These are phyloP conservation scores for Phytopythium litorale DNA, from an alignment of 352 stramenopile species.

Conservation along the genomic window DNA sequence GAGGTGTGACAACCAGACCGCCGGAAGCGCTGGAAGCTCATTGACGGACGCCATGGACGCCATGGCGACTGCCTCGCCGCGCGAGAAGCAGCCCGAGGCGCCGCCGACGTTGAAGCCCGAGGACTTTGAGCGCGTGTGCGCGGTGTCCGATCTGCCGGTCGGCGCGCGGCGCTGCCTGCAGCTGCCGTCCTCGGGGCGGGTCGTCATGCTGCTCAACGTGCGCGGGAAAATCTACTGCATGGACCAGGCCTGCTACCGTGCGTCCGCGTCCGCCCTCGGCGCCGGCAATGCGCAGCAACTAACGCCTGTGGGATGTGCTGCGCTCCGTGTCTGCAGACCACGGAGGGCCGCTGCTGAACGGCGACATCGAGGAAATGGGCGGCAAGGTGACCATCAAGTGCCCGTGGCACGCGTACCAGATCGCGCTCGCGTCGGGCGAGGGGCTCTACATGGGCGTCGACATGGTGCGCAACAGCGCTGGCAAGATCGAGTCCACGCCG, in stretches of 20 bases:
- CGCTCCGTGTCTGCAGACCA: slow-evolving; percentile 40
- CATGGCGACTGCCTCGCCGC: not conserved
- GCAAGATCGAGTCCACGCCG: slow-evolving; percentile 44
- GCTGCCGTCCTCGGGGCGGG: slow-evolving; percentile 61
- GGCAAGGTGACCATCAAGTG: slow-evolving; percentile 77
- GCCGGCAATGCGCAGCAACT: no score
- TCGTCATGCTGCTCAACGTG: slow-evolving; percentile 67
- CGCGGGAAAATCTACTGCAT: slow-evolving; percentile 73
- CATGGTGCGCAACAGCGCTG: slow-evolving; percentile 46
- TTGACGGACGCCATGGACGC: no score
- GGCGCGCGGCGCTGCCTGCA: slow-evolving; percentile 49
- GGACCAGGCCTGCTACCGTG: slow-evolving; percentile 86
- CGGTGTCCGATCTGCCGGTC: slow-evolving; percentile 48
- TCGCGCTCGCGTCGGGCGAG: slow-evolving; percentile 75
- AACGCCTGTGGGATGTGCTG: not conserved
- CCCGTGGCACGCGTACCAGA: slow-evolving; percentile 85
- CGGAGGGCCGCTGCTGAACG: slow-evolving; percentile 68
- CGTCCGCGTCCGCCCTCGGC: slow-evolving; percentile 8
- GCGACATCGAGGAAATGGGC: slow-evolving; percentile 83
- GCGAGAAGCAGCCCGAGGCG: not conserved
- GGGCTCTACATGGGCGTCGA: slow-evolving; percentile 84
- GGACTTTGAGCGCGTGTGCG: slow-evolving; percentile 68
- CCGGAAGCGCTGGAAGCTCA: no score
- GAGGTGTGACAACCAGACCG: no score
- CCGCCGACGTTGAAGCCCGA: slow-evolving; percentile 12